phyloP scores from a whole-genome alignment of 805 yeast species.

The Teunomyces barrocoloradensis region DNA sequence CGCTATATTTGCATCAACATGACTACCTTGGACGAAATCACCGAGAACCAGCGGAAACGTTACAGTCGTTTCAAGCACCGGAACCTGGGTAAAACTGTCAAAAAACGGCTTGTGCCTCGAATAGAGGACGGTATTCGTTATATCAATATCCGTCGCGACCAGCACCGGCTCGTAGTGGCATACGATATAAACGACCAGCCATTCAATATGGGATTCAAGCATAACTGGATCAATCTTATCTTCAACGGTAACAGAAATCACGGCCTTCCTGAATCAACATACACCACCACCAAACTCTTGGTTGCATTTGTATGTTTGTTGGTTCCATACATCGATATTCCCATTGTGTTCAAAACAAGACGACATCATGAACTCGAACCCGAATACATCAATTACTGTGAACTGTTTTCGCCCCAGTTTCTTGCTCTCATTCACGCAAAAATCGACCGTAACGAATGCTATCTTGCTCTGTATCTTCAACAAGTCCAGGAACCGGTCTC shows the following conservation, averaged over 20 bases:
- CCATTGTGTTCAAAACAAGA: conserved; percentile 2
- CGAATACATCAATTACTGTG: conserved; percentile 1
- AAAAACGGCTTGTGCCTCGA: conserved; percentile 16
- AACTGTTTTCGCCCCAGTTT: conserved; percentile 9
- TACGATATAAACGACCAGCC: conserved; percentile 29
- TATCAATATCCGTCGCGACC: conserved; percentile 36
- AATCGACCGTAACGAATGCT: conserved; percentile 9
- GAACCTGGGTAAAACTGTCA: conserved; percentile 8
- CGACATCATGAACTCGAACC: conserved; percentile 1
- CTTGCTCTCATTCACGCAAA: conserved; percentile 6
- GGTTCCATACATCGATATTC: conserved; percentile 23
- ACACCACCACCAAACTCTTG: conserved; percentile 11
- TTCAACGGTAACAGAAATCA: conserved; percentile 23
- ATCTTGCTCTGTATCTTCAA: conserved; percentile 8
- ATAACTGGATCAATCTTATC: conserved; percentile 36
- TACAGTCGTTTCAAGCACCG: conserved; percentile 23
- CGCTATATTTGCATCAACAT: conserved; percentile 46
- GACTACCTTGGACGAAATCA: conserved; percentile 60
- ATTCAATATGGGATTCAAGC: conserved; percentile 35
- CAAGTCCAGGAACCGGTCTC: not conserved
- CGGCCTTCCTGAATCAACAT: conserved; percentile 10
- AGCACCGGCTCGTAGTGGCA: conserved; percentile 36
- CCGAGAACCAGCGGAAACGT: conserved; percentile 28
- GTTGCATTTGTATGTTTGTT: conserved; percentile 4
- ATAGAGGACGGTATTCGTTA: conserved; percentile 38